A percentile compares a stretch with the other conserved stretches of the same genome.
Conservation (phyloP, 2,329 filamentous ascomycete genomes). For the Epichloe typhina region DNA sequence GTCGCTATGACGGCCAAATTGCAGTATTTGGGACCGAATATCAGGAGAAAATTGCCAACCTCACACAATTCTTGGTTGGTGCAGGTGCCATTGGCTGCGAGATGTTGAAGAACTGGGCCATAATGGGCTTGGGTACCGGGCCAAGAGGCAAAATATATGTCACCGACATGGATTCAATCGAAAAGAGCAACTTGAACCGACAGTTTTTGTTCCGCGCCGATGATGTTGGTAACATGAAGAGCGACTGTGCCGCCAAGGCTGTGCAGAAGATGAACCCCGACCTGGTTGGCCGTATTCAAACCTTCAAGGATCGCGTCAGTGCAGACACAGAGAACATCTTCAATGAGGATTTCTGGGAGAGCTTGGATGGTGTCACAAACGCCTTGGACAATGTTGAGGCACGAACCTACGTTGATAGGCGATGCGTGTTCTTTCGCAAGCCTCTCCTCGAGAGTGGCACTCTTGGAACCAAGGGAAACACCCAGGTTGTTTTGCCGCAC, state of each 20-base stretch:
- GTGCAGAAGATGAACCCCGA: constrained; percentile 94
- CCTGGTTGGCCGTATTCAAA: constrained; percentile 70
- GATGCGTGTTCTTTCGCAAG: constrained; percentile 98
- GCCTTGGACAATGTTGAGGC: constrained; percentile 96
- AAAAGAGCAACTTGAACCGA: constrained; percentile 96
- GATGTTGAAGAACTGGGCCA: constrained; percentile 99
- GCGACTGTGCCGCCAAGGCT: constrained; percentile 80
- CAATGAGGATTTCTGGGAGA: constrained; percentile 83
- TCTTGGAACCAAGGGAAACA: constrained; percentile 97
- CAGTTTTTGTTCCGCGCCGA: constrained; percentile 91
- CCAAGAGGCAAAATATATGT: constrained; percentile 81
- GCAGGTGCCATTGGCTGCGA: constrained; percentile 96
- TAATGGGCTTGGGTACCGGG: constrained; percentile 88
- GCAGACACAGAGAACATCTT: constrained; percentile 88
- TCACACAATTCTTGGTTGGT: constrained; percentile 88
- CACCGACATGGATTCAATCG: constrained; percentile 97
- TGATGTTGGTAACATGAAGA: constrained; percentile 94
- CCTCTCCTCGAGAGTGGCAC: constrained; percentile 92
- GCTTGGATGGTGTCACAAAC: constrained; percentile 85
- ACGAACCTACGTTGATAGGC: constrained; percentile 86
- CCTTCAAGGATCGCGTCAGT: constrained; percentile 80
- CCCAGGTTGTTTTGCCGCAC: constrained; percentile 81
- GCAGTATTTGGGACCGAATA: constrained; percentile 89
- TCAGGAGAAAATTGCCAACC: constrained; percentile 83
- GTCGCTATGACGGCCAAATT: constrained; percentile 92